These are phyloP conservation scores for Imleria badia DNA, from an alignment of 768 basidiomycete species.

Conservation along the genomic window DNA sequence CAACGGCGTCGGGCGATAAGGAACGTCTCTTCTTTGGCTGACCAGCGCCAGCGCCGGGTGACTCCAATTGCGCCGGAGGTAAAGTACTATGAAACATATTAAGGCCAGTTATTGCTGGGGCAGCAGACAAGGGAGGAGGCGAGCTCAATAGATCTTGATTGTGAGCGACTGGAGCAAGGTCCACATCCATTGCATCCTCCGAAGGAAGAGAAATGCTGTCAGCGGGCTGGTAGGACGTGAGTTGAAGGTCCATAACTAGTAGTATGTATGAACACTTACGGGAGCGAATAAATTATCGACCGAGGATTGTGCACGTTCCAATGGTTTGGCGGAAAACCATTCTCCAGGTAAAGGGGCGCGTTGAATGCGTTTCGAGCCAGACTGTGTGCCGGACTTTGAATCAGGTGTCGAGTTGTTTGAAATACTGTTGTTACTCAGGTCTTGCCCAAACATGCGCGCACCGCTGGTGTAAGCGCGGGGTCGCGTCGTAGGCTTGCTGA, in stretches of 20 bases:
- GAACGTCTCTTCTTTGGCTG: constrained; percentile 58
- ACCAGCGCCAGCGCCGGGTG: constrained; percentile 39
- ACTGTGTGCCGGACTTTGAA: constrained; percentile 32
- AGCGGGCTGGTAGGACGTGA: constrained; percentile 29
- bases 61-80: constrained; percentile 49
- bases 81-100: constrained; percentile 60
- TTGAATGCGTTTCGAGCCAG: constrained; percentile 53
- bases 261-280: constrained; percentile 19
- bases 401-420: constrained; percentile 34
- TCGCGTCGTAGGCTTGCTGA: constrained; percentile 38
- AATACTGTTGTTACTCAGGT: constrained; percentile 59
- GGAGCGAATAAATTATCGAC: constrained; percentile 30
- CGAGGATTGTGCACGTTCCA: constrained; percentile 19
- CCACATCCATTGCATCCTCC: constrained; percentile 81
- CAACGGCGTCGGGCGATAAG: constrained; percentile 50
- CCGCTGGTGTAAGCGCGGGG: constrained; percentile 67
- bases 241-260: neutral
- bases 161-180: constrained; percentile 48
- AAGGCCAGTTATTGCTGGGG: constrained; percentile 53
- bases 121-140: constrained; percentile 48
- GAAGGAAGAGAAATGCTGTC: constrained; percentile 43
- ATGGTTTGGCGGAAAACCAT: constrained; percentile 45
- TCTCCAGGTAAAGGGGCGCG: constrained; percentile 63
- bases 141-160: constrained; percentile 34
- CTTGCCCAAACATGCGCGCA: constrained; percentile 69